These are phyloP conservation scores for Daldinia caldariorum DNA, from an alignment of 495 filamentous ascomycete genomes.

Conservation along the genomic window DNA sequence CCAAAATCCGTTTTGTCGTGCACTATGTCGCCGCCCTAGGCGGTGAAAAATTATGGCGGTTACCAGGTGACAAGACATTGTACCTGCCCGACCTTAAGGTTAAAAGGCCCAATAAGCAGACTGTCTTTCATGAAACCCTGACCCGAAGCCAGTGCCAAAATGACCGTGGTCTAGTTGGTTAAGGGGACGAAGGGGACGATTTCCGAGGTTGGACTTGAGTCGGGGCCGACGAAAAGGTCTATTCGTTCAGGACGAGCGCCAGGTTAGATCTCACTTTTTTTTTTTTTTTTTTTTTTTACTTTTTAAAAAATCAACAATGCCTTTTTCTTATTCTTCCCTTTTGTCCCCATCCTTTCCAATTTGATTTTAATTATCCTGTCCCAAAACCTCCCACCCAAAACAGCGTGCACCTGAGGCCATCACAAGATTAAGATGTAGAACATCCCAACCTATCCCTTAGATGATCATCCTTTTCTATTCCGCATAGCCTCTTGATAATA, in stretches of 20 bases:
- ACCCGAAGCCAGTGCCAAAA: neutral
- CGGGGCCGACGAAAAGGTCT: neutral
- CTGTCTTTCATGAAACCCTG: neutral
- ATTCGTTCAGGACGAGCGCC: neutral
- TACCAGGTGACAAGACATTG: neutral
- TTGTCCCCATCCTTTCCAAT: neutral
- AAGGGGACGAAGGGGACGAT: neutral
- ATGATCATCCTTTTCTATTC: too few species aligned
- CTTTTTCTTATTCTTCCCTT: neutral
- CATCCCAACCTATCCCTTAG: too few species aligned
- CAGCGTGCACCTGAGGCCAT: too few species aligned
- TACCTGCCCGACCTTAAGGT: neutral
- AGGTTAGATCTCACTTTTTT: neutral
- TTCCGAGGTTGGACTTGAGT: neutral
- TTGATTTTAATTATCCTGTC: too few species aligned
- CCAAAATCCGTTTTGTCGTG: neutral
- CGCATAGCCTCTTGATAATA: too few species aligned
- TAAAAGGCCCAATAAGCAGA: neutral
- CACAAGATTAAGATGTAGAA: too few species aligned
- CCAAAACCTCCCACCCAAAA: too few species aligned
- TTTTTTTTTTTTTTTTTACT: neutral
- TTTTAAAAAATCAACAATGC: neutral
- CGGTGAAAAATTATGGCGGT: neutral
- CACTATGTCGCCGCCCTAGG: neutral
- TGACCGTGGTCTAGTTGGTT: conserved; percentile 1